These are phyloP conservation scores for Tieghemiomyces parasiticus DNA, from an alignment of 192 early-diverging fungal species.

Conservation along the genomic window DNA sequence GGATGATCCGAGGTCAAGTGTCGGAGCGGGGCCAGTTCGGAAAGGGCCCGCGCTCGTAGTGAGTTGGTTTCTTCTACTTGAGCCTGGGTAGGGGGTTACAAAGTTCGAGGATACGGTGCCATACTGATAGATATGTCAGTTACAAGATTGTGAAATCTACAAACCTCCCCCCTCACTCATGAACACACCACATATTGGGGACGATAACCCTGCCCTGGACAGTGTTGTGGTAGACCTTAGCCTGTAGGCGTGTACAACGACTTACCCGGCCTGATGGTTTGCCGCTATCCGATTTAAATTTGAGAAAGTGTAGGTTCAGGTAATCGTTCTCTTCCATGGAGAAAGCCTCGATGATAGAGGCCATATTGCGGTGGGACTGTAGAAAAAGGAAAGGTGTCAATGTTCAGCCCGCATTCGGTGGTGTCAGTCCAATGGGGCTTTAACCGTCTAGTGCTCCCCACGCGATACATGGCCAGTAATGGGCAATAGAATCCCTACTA, in stretches of 20 bases:
- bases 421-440: no score
- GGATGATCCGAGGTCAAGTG: neutral
- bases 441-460: no score
- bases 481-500: neutral
- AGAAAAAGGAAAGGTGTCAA: no score
- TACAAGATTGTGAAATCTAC: no score
- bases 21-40: neutral
- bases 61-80: neutral
- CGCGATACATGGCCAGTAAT: neutral
- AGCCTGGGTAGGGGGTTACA: neutral
- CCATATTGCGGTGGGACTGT: neutral
- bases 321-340: neutral
- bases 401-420: no score
- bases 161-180: no score
- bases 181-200: no score
- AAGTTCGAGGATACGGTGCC: no score
- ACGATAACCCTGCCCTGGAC: no score
- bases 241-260: no score
- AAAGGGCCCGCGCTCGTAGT: neutral
- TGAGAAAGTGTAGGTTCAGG: constrained; percentile 4
- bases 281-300: neutral
- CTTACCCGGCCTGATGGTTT: neutral
- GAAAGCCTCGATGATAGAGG: constrained; percentile 1
- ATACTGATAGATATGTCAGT: no score
- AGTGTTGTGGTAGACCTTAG: no score